Evolutionary conservation across 2,329 filamentous ascomycete genomes (phyloP).

Genomic region (Exophiala spinifera): DNA sequence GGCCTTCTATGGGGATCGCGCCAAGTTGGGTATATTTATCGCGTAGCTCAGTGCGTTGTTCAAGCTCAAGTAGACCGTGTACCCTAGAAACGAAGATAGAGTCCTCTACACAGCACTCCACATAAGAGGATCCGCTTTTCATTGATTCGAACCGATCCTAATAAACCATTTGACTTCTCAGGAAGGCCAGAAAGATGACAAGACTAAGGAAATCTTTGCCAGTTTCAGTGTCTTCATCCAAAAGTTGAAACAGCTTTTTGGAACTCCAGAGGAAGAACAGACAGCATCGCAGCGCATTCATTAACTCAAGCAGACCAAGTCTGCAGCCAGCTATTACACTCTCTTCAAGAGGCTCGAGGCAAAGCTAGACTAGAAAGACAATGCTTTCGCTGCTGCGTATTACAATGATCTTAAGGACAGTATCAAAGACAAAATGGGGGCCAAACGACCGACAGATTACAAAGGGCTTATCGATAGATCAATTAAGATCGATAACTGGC

Average conservation of each 20-base stretch:
- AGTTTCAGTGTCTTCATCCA: background rate
- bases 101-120: background rate
- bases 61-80: too few species aligned
- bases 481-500: background rate
- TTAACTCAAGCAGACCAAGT: background rate
- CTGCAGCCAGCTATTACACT: background rate
- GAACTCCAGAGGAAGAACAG: background rate
- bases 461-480: background rate
- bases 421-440: background rate
- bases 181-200: background rate
- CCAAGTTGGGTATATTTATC: too few species aligned
- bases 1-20: too few species aligned
- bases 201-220: background rate
- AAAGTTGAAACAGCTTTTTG: background rate
- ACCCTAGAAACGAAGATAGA: too few species aligned
- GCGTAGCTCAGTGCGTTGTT: too few species aligned
- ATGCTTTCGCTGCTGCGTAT: background rate
- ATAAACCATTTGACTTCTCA: background rate
- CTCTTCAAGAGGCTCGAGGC: background rate
- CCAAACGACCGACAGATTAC: too few species aligned
- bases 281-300: background rate
- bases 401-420: background rate
- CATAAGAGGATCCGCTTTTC: background rate
- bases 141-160: background rate
- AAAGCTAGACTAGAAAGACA: background rate